Evolutionary conservation across 306 rosid genomes (phyloP), one percentile per base, ranked within the genome.

Genomic region (Echinosophora koreensis): DNA sequence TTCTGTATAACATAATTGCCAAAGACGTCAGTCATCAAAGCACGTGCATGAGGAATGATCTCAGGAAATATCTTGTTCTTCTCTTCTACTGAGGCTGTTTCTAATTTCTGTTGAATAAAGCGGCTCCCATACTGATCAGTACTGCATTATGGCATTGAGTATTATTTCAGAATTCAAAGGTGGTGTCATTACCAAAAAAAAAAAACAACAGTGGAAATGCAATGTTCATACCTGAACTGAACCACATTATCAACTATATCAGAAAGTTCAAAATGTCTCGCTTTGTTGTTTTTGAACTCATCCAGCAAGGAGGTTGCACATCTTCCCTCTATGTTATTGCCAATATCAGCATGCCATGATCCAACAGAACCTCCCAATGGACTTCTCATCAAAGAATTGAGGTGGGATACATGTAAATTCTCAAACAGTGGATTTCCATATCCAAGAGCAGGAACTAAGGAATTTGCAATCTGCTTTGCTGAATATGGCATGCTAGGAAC

Each of bases 91-190:
- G 91, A 81, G 71, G 97, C 92, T 16, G 88, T 89, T 89, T 95
- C 98, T 69, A 95, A 75, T 81, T 92, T 92, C 89, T 94, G 97
- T 87, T 95, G 98, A 84, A 95, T 95, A 82, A 95, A 95, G 71
- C 98, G 98, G 86, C 98, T 95, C 56, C 98, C 98, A 82, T 92
- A 89, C 84, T 95, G 98, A 88, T 95, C 97, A 74, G 90, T 95
- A 73, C 98, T 95, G 87, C 90, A 90, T 73, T 80, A 73, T 18
- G 66, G 47, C 73, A 81, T 34, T 58, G 52, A 81, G 10, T 71
- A 18, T 61, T 22, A 68, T 58, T 30, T 87, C 58, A 85, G 69
- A 75, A 27, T 62, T 66, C 63, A 34, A 74, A 71, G 71, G 30
- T 65, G 70, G 67, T 13, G 77, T 35, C 37, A 77, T 14, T 47